Evolutionary conservation across 2,329 filamentous ascomycete species (phyloP), one percentile per base, ranked within the genome.

Genomic region (Nemania serpens): DNA sequence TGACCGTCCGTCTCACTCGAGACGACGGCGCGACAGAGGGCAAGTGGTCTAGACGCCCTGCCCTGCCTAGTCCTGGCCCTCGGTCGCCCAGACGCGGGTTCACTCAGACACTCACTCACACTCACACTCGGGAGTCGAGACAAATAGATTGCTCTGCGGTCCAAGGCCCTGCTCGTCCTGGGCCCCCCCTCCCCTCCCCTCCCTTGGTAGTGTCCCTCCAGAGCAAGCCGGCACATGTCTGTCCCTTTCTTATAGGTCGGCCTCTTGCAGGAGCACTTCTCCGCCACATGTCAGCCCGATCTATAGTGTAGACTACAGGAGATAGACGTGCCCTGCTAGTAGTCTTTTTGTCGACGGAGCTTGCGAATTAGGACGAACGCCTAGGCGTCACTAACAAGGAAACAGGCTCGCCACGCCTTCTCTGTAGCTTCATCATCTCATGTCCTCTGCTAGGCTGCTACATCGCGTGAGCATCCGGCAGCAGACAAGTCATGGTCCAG

Each of bases 241-340:
- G 55, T 25, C 6, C 49, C 12, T 45, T 25, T 57, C 15, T 55
- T 39, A 71, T 71, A 71, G 70, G 69, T 65, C 61, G 68, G 70
- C 52, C 68, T 66, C 64, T 69, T 59, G 55, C 52, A 45, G 45
- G 42, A 61, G 53, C 51, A 65, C 68, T 68, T 68, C 66, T 67
- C 67, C 67, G 70, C 69, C 65, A 61, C 61, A 67, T 64, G 58
- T 66, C 65, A 68, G 63, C 65, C 67, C 66, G 63, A 42, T 47
- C 63, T 60, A 59, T 60, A 65, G 64, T n/a, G 18, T 22, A 50
- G 10, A 29, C 29, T 10, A 12, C 4, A 43, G 41, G n/a, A 62
- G 50, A 62, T 62, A 58, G 36, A 12, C 11, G 11, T 39, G 55
- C 55, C 48, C 51, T 48, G n/a, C 50, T 41, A n/a, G 39, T 36